Base-by-base conservation (phyloP, 2,329 filamentous ascomycete species). In the Canariomyces notabilis region DNA sequence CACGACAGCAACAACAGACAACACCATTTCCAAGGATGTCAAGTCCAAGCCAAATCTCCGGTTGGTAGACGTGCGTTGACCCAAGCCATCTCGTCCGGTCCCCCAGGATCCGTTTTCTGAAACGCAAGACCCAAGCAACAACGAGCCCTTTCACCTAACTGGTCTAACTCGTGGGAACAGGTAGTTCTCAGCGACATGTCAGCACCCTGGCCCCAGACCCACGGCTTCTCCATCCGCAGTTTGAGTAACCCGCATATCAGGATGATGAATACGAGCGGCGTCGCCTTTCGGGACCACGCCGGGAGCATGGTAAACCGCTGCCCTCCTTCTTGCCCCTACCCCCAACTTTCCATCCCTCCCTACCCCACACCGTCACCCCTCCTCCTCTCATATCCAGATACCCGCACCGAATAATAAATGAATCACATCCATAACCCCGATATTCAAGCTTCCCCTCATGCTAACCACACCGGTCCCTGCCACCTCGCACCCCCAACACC, bases 261-360 rank as follows among this genome's bases (percentile, higher is more conserved):
- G 93, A 85, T 98, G 85, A 95, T 96, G 89, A 98, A 98, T 69
- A 96, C 91, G 59, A 95, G 87, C 70, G 93, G 93, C 46, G 85
- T 88, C 60, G 69, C 69, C 16, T 93, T 95, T 63, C 81, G 83
- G 55, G 93, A 98, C 67, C 93, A 98, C 68, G 84, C 82, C 8
- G 87, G 88, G 22, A 96, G 89, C 69, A 97, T 98, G 88, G 91
- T 96, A 70, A 63, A 83, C 64, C 18, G 16, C 37, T 11, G 29
- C 20, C 16, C 68, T 63, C 83, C 64, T 21, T 22, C 37, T 16
- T 15, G 16, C 35, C 26, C 35, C 35, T 14, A 34, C 35, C 9
- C 40, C 31, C 21, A 3, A 22, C 26, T 31, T 20, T 15, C 16
- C 18, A 26, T 20, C 31, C 18, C 19, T 43, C 5, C 18, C 18